Conservation (phyloP, 805 yeast genomes). For the Candida hungchunana region DNA sequence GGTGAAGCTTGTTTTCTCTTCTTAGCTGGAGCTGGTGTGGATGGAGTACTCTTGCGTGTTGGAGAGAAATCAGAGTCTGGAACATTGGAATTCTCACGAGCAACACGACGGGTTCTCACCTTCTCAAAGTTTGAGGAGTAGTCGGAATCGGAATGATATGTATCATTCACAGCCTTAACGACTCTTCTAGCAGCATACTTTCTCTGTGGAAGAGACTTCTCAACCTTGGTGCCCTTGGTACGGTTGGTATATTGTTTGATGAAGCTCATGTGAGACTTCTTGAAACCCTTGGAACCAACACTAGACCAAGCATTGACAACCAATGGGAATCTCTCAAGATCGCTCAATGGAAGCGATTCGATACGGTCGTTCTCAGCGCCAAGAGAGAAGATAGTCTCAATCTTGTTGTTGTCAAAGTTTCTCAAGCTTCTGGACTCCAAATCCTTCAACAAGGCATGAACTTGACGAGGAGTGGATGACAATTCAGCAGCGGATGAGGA, state of each 20-base stretch:
- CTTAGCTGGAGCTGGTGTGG: slow-evolving; percentile 30
- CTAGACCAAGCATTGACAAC: slow-evolving; percentile 50
- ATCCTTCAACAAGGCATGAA: slow-evolving; percentile 18
- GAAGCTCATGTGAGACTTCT: slow-evolving; percentile 45
- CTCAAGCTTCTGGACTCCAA: slow-evolving; percentile 19
- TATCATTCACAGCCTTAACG: slow-evolving; percentile 18
- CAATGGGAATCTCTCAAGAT: slow-evolving; percentile 41
- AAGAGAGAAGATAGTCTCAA: slow-evolving; percentile 19
- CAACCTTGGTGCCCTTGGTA: slow-evolving; percentile 22
- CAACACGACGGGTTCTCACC: slow-evolving; percentile 57
- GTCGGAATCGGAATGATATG: slow-evolving; percentile 31
- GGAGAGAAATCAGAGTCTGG: slow-evolving; percentile 28
- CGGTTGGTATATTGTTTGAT: slow-evolving; percentile 42
- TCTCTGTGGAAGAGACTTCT: slow-evolving; percentile 13
- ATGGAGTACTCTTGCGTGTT: slow-evolving; percentile 23
- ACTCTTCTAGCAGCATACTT: slow-evolving; percentile 25
- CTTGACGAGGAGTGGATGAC: slow-evolving; percentile 12
- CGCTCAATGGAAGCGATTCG: slow-evolving; percentile 44
- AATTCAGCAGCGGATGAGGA: slow-evolving; percentile 8
- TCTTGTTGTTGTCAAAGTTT: no score
- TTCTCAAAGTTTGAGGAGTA: slow-evolving; percentile 37
- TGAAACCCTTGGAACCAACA: slow-evolving; percentile 40
- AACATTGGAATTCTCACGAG: slow-evolving; percentile 32
- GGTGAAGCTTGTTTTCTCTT: slow-evolving; percentile 39
- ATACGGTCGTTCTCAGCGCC: slow-evolving; percentile 12